Conservation (phyloP, 2,329 filamentous ascomycete species). For the Aspergillus sp. region DNA sequence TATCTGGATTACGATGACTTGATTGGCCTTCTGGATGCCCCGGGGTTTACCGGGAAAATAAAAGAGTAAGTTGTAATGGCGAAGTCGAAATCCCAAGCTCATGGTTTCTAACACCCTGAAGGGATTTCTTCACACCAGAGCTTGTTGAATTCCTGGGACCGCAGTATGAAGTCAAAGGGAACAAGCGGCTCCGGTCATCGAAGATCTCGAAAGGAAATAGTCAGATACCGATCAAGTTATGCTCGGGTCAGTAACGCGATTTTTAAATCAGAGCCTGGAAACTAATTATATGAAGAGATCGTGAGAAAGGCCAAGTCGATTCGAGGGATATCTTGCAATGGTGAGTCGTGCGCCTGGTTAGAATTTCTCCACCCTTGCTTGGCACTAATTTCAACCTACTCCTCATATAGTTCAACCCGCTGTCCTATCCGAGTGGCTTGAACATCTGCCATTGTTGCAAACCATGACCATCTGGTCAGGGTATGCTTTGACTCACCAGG, state of each 20-base stretch:
- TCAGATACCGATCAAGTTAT: constrained; percentile 47
- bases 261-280: neutral
- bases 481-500: constrained; percentile 54
- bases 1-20: constrained; percentile 63
- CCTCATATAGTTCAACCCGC: constrained; percentile 47
- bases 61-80: constrained; percentile 46
- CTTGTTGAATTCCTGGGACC: constrained; percentile 27
- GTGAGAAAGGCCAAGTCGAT: constrained; percentile 52
- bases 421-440: constrained; percentile 58
- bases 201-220: constrained; percentile 22
- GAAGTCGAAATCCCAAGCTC: too few species aligned
- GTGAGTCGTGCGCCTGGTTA: constrained; percentile 26
- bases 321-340: constrained; percentile 56
- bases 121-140: constrained; percentile 52
- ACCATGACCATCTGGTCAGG: constrained; percentile 62
- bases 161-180: constrained; percentile 17
- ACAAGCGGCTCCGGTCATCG: constrained; percentile 21
- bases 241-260: constrained; percentile 38
- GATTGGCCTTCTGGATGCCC: constrained; percentile 56
- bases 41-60: constrained; percentile 58
- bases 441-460: constrained; percentile 56
- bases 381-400: neutral
- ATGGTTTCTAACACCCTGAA: constrained; percentile 17
- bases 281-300: constrained; percentile 35
- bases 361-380: neutral